Evolutionary conservation across 108 stramenopile species (phyloP).

Genomic region (Cylindrotheca fusiformis): DNA sequence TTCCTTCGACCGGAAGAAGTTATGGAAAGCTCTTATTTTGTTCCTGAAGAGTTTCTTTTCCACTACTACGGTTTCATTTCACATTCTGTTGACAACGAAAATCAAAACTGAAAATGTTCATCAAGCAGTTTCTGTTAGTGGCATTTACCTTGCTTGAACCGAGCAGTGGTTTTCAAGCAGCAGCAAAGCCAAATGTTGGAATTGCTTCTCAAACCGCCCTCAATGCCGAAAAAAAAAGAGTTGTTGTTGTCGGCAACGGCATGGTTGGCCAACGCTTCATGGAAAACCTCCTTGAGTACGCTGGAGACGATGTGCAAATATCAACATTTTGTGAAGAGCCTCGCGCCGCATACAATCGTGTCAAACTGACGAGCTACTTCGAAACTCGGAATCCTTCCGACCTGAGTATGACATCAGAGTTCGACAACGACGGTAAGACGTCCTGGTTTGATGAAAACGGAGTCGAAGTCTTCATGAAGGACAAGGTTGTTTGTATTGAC

Average conservation of each 20-base stretch:
- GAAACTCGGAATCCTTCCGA: conserved; percentile 81
- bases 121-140: too few relatives aligned
- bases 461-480: conserved; percentile 78
- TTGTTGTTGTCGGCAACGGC: conserved; percentile 90
- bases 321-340: conserved; percentile 93
- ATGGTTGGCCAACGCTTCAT: conserved; percentile 95
- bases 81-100: too few relatives aligned
- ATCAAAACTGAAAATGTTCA: too few relatives aligned
- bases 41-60: too few relatives aligned
- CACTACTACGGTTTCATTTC: too few relatives aligned
- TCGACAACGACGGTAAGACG: conserved; percentile 65
- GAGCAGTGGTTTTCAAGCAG: too few relatives aligned
- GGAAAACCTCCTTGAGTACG: conserved; percentile 83
- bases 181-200: too few relatives aligned
- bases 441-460: conserved; percentile 88
- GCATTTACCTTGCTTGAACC: too few relatives aligned
- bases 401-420: conserved; percentile 84
- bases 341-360: conserved; percentile 91
- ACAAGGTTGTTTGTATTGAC: conserved; percentile 82
- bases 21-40: too few relatives aligned
- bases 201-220: too few relatives aligned
- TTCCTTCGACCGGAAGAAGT: too few relatives aligned
- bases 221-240: conserved; percentile 67
- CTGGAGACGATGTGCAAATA: conserved; percentile 48
- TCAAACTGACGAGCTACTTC: conserved; percentile 91